Conservation (phyloP, 208 protist species). For the Lotmaria passim region DNA sequence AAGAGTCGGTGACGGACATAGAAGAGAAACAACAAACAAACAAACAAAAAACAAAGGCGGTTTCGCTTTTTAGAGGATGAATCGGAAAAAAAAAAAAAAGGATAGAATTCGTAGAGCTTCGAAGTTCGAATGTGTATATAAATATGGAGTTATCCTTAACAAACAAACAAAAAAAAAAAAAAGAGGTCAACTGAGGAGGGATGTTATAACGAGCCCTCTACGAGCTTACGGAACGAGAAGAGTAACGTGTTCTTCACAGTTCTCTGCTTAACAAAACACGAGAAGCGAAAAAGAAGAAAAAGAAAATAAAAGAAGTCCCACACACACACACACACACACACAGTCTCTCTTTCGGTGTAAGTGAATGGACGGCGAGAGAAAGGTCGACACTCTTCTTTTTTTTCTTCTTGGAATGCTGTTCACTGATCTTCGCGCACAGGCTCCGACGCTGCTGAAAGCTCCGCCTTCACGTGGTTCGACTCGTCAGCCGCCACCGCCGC, state of each 20-base stretch:
- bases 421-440: slow-evolving; percentile 6
- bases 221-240: too few species aligned
- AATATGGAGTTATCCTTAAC: too few species aligned
- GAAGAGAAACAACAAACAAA: slow-evolving; percentile 15
- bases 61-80: slow-evolving; percentile 6
- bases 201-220: too few species aligned
- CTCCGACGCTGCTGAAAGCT: neutral
- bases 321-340: too few species aligned
- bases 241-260: too few species aligned
- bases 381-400: neutral
- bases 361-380: too few species aligned
- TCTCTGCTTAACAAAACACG: slow-evolving; percentile 12
- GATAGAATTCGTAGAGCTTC: neutral
- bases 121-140: too few species aligned
- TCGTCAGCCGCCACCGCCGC: slow-evolving; percentile 1
- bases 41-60: neutral
- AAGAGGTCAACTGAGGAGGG: too few species aligned
- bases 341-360: too few species aligned
- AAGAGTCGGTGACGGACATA: too few species aligned
- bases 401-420: neutral
- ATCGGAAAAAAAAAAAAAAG: slow-evolving; percentile 1
- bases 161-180: too few species aligned
- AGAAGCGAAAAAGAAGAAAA: slow-evolving; percentile 17
- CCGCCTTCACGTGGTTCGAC: neutral
- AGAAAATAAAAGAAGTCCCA: neutral